Evolutionary conservation across 1,284 basidiomycete species (phyloP).

Genomic region (Leccinum pallidistipes): DNA sequence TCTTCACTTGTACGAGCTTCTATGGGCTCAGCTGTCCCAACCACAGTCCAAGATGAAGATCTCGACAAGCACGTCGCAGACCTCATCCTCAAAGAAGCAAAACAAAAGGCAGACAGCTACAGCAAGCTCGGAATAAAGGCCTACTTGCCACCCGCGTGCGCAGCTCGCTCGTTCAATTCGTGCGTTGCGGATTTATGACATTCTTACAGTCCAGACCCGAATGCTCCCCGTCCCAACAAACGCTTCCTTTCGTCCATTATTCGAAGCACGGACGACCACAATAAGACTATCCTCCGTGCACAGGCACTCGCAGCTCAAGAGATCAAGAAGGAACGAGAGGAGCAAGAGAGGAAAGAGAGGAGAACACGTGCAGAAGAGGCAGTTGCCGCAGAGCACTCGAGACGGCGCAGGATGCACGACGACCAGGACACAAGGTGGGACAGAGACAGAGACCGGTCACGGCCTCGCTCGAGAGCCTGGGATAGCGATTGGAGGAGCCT

Average conservation of each 20-base stretch:
- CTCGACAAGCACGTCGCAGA: conserved; percentile 88
- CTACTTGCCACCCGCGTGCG: conserved; percentile 54
- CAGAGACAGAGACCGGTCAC: conserved; percentile 29
- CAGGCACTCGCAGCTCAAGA: conserved; percentile 78
- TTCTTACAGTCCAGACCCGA: conserved; percentile 45
- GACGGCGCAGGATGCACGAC: conserved; percentile 42
- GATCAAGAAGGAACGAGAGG: conserved; percentile 61
- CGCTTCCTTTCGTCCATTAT: conserved; percentile 89
- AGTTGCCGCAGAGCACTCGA: conserved; percentile 56
- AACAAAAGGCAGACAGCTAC: conserved; percentile 80
- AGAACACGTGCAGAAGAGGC: conserved; percentile 69
- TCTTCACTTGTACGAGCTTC: conserved; percentile 81
- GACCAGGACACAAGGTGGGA: conserved; percentile 46
- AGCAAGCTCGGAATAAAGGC: conserved; percentile 65
- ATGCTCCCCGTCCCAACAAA: conserved; percentile 85
- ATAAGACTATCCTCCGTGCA: conserved; percentile 75
- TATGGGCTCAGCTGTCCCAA: conserved; percentile 68
- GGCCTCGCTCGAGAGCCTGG: conserved; percentile 22
- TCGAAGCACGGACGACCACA: conserved; percentile 89
- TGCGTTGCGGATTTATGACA: conserved; percentile 1
- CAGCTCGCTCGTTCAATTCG: conserved; percentile 12
- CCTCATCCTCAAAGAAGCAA: conserved; percentile 86
- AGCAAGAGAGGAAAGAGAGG: conserved; percentile 60
- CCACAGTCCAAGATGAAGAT: conserved; percentile 74
- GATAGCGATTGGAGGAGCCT: conserved; percentile 31